Evolutionary conservation across 208 protist species (phyloP), one percentile per base, ranked within the genome.

Genomic region (Trypanosoma congolense): DNA sequence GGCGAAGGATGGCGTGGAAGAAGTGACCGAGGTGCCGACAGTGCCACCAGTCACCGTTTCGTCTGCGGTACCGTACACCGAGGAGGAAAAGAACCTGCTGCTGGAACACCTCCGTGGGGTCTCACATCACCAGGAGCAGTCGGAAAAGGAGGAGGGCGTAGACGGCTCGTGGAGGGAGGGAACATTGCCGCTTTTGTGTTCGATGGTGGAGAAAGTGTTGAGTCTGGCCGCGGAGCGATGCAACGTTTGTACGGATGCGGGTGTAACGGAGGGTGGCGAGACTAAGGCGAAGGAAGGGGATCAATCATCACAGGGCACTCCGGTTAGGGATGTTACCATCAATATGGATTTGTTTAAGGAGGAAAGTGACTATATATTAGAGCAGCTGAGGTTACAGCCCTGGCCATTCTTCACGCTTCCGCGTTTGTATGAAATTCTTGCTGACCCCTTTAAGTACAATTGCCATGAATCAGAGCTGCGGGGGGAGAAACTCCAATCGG

Each of bases 361-460:
- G 67, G 83, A 94, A 53, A 92, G 81, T 57, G 53, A 47, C n/a
- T 94, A 94, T 53, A 59, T 94, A 6, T 1, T 90, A 5, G 73
- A 77, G 9, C 80, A 94, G 69, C 74, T 88, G 42, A 49, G 63
- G 55, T 66, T 75, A 57, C 66, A 83, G 48, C 72, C 69, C 52
- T 73, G 71, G 73, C 60, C 65, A 28, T 82, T 84, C 10, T 94
- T 94, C 50, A 92, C 81, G 14, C 65, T 83, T 9, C 67, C 81
- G 49, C 75, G 87, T 1, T 69, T 90, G 28, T 38, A 75, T 35
- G 87, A 94, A 58, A 66, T 94, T 30, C 73, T 94, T 49, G 29
- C 64, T 29, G 63, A 84, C 48, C 83, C 83, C 10, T 72, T 63
- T 19, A 52, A 49, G 22, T 65, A 70, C 31, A 56, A 55, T 25